phyloP scores from a whole-genome alignment of 2,329 filamentous ascomycete genomes.

The Fusarium musae region DNA sequence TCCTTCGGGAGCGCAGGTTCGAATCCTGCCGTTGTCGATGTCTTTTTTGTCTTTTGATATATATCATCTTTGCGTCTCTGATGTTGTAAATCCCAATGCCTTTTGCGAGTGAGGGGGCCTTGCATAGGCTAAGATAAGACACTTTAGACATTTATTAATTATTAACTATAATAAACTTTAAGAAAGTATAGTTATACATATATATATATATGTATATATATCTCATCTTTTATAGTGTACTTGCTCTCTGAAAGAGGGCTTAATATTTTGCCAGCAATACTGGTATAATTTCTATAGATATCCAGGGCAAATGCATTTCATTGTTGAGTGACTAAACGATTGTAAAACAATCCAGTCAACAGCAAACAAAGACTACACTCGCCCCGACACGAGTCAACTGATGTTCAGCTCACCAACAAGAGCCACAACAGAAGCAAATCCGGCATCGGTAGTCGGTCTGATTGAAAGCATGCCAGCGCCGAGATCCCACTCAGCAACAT shows the following conservation, averaged over 20 bases:
- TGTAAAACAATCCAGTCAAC: background rate
- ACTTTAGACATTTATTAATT: no score
- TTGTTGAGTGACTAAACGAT: background rate
- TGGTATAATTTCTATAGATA: background rate
- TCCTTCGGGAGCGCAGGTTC: slow-evolving; percentile 5
- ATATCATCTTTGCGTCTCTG: background rate
- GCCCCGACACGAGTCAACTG: background rate
- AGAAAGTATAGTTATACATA: no score
- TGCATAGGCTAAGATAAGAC: background rate
- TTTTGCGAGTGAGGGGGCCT: background rate
- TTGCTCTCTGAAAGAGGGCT: background rate
- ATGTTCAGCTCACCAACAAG: slow-evolving; percentile 33
- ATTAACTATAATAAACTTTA: no score
- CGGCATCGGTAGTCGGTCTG: slow-evolving; percentile 24
- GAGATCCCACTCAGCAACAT: slow-evolving; percentile 32
- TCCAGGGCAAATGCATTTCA: background rate
- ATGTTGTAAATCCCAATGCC: background rate
- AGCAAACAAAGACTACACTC: background rate
- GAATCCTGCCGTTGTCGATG: slow-evolving; percentile 5
- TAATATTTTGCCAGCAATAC: background rate
- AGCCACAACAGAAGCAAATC: slow-evolving; percentile 34
- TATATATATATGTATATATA: background rate
- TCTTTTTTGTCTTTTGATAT: background rate
- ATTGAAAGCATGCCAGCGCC: slow-evolving; percentile 10
- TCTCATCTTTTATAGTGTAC: background rate